Conservation (phyloP, 2,329 filamentous ascomycete species). For the Ophiostoma pallidulum region DNA sequence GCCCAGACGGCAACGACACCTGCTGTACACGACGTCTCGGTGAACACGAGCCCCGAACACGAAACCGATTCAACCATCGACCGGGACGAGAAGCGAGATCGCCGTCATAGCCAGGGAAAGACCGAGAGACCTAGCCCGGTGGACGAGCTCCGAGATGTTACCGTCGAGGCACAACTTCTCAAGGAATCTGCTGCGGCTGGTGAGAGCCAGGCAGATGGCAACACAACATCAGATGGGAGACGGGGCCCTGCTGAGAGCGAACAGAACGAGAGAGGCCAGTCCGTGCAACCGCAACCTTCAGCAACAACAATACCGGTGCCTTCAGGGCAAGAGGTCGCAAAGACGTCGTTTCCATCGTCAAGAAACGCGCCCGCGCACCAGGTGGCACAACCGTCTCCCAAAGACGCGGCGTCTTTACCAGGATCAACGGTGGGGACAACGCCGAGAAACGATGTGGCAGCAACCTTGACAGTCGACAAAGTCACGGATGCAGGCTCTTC, state of each 20-base stretch:
- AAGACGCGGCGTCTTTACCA: too few relatives aligned
- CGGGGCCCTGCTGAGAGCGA: not conserved
- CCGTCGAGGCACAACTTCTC: slow-evolving; percentile 36
- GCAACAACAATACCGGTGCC: too few relatives aligned
- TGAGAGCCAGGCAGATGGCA: slow-evolving; percentile 7
- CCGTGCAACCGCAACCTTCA: not conserved
- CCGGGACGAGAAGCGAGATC: slow-evolving; percentile 31
- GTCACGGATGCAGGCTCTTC: not conserved
- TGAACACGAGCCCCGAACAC: slow-evolving; percentile 65
- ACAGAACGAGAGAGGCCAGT: not conserved
- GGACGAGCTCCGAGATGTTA: slow-evolving; percentile 8
- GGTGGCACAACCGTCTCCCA: too few relatives aligned
- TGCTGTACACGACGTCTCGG: slow-evolving; percentile 55
- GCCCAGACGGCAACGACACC: slow-evolving; percentile 67
- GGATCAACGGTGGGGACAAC: too few relatives aligned
- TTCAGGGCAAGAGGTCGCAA: too few relatives aligned
- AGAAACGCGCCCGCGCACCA: too few relatives aligned
- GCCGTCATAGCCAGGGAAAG: slow-evolving; percentile 19
- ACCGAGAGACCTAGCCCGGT: not conserved
- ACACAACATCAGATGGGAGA: too few relatives aligned
- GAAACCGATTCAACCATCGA: slow-evolving; percentile 51
- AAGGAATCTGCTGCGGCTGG: slow-evolving; percentile 31
- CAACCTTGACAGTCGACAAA: too few relatives aligned
- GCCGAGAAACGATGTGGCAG: too few relatives aligned
- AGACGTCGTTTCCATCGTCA: too few relatives aligned